Evolutionary conservation across 2,329 filamentous ascomycete genomes (phyloP), one percentile per base, ranked within the genome.

Genomic region (Ophiognomonia clavigignenti-juglandacearum): DNA sequence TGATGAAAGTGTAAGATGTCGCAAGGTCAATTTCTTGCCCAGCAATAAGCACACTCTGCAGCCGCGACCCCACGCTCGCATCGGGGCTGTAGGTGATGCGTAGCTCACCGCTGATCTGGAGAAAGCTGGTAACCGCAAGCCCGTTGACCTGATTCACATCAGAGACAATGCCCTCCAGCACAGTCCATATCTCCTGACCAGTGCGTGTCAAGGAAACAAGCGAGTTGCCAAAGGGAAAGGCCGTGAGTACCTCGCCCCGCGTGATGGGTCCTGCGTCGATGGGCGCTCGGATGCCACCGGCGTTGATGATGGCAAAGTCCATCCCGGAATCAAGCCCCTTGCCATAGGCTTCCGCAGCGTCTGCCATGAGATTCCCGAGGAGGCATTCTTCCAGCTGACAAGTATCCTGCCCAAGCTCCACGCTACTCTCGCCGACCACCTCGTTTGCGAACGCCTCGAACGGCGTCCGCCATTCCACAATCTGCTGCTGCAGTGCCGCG

Each of bases 141-240:
- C 70, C 62, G 58, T 80, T 83, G 56, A 69, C 70, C 53, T 78
- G 69, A 64, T 76, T 84, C 35, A 78, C 62, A 20, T 64, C 65
- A 4, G 73, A 71, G 4, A 83, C 70, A 48, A 77, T 71, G 4
- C 81, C 82, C 57, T 85, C 80, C 26, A 86, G 67, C 5, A 78
- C 67, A 35, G 71, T 66, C 71, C 76, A 78, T 4, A 85, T 59
- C 36, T 76, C 69, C 8, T 72, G 64, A 16, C 82, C 82, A 0
- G 66, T 65, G 52, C 77, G 69, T 1, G 59, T 64, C 14, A 84
- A 62, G 56, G 84, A 77, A 8, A 82, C 79, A 18, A 85, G 69
- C 37, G 80, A 69, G 61, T 85, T 85, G 45, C 78, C 77, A 53
- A 85, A 85, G 32, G 82, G 82, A 63, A 85, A 85, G 0, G 78